Evolutionary conservation across 2,329 filamentous ascomycete genomes (phyloP).

Genomic region (Xylaria sp.): DNA sequence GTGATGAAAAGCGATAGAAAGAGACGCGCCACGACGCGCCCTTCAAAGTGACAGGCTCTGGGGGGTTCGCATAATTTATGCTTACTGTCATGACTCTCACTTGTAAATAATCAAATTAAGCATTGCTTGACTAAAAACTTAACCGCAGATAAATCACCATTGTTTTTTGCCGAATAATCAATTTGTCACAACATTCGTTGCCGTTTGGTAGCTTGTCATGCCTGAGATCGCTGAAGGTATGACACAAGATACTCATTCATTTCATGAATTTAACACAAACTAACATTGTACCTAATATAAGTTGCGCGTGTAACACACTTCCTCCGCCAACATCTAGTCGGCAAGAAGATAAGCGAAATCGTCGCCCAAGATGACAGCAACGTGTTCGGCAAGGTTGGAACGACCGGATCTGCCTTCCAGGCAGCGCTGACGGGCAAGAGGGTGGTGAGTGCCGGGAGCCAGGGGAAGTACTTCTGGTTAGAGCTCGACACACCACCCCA

Average conservation of each 20-base stretch:
- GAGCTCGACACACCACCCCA: constrained; percentile 82
- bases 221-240: constrained; percentile 47
- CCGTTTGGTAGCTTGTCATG: constrained; percentile 32
- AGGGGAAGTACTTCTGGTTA: constrained; percentile 97
- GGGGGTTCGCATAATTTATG: background rate
- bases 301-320: constrained; percentile 89
- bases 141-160: background rate
- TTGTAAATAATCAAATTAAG: background rate
- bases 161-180: background rate
- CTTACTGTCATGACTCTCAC: background rate
- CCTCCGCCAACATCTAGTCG: constrained; percentile 83
- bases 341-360: constrained; percentile 78
- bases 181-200: background rate
- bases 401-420: constrained; percentile 77
- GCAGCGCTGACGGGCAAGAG: constrained; percentile 79
- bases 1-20: background rate
- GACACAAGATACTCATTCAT: constrained; percentile 12
- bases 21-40: constrained; percentile 23
- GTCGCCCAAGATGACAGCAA: constrained; percentile 81
- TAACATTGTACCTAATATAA: constrained; percentile 43
- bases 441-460: constrained; percentile 75
- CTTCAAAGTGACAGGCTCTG: background rate
- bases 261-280: constrained; percentile 18
- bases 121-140: background rate
- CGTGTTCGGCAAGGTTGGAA: constrained; percentile 91